Conservation (phyloP, 2,329 filamentous ascomycete species). For the Aureobasidium sp. region DNA sequence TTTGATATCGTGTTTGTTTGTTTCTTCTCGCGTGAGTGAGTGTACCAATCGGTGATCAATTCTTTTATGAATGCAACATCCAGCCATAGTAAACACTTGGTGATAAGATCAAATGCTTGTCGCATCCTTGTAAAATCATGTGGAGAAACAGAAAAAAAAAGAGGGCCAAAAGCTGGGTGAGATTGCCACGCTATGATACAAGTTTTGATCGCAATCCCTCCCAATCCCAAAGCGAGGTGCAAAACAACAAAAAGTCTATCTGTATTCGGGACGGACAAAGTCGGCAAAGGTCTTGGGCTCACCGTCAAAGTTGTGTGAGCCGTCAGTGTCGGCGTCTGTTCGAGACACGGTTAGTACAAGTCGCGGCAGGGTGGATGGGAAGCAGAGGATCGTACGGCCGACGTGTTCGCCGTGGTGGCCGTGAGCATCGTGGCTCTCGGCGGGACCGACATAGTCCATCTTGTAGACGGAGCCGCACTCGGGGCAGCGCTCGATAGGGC, state of each 20-base stretch:
- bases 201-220: neutral
- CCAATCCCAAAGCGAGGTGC: neutral
- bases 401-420: conserved; percentile 45
- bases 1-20: no score
- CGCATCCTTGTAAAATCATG: no score
- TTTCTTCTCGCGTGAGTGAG: no score
- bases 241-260: conserved; percentile 49
- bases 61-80: no score
- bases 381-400: neutral
- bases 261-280: conserved; percentile 91
- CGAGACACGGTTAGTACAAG: neutral
- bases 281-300: conserved; percentile 97
- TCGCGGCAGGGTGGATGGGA: neutral
- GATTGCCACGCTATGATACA: conserved; percentile 12
- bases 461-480: conserved; percentile 97
- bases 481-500: conserved; percentile 88
- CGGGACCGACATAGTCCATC: conserved; percentile 90
- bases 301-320: conserved; percentile 50
- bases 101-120: no score
- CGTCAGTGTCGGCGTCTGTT: conserved; percentile 34
- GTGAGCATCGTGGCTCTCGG: conserved; percentile 62
- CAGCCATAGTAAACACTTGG: no score
- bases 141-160: no score
- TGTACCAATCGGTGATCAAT: no score
- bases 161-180: conserved; percentile 8